Base-by-base conservation (phyloP, 352 stramenopile genomes). In the Phytopythium montanum region DNA sequence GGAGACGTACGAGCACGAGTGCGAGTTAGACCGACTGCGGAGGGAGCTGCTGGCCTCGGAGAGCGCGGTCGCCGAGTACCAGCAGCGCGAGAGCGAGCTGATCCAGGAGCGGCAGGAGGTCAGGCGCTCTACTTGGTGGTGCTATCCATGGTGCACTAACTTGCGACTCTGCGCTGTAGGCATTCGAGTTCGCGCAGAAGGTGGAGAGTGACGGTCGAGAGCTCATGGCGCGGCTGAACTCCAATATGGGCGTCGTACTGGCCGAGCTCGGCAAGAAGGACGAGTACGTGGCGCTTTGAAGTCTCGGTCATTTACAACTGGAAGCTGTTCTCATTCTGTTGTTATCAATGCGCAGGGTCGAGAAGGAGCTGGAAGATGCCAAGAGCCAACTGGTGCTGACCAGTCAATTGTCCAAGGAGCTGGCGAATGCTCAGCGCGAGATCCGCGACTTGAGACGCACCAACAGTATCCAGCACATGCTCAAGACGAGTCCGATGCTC, bases 371-470 rank as follows among this genome's bases (percentile, higher is more conserved):
- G 5, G 48, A 68, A 16, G 66, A 87, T 5, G 75, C 76, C 1
- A 78, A 79, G 33, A 73, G 90, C 49, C 81, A 92, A 49, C 60
- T 90, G 6, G 68, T 67, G 9, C 39, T 88, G 36, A 76, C 71
- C 2, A 68, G 70, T 0, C 73, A 89, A 18, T 31, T 92, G 1
- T 88, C 81, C 0, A 85, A 88, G 55, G 80, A 94, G 56, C 59
- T 94, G 14, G 72, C 80, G 2, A 77, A 60, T 34, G 82, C 85
- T 1, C 85, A 94, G 54, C 76, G 81, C 13, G 81, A 92, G 45
- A 90, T 94, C 48, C 81, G 80, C 36, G 85, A 92, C 25, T 54
- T 94, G 31, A 71, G 83, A 56, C 71, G 80, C 26, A 75, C 76
- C 19, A 85, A 81, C 59, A 83, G 85, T 48, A 89, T 94, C 39